A percentile compares a stretch with the other conserved stretches of the same genome.
These are phyloP conservation scores for Pholiota conissans DNA, from an alignment of 768 basidiomycete genomes.

Conservation along the genomic window DNA sequence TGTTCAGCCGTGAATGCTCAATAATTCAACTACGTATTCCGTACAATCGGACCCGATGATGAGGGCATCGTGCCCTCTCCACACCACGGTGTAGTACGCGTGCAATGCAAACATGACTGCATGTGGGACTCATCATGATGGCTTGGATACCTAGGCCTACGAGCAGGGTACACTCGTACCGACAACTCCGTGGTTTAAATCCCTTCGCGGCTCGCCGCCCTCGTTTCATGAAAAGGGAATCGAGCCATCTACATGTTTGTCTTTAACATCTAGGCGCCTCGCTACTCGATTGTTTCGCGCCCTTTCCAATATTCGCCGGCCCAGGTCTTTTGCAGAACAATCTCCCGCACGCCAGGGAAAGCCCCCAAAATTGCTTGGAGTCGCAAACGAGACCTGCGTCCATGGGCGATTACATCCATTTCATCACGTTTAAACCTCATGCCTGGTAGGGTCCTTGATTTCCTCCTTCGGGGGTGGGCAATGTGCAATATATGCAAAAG, in stretches of 20 bases:
- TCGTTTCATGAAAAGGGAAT: background rate
- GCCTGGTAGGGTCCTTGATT: background rate
- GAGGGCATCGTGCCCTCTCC: background rate
- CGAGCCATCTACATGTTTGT: background rate
- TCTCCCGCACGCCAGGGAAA: background rate
- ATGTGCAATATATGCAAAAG: too few relatives aligned
- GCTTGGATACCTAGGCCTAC: background rate
- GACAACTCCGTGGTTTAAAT: too few relatives aligned
- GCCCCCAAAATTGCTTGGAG: too few relatives aligned
- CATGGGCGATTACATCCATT: background rate
- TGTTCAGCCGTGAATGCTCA: slow-evolving; percentile 9
- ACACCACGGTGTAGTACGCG: too few relatives aligned
- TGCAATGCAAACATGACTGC: too few relatives aligned
- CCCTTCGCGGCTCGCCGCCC: background rate
- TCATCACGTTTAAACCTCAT: background rate
- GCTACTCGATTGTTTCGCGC: background rate
- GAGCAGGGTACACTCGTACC: too few relatives aligned
- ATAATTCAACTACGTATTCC: slow-evolving; percentile 16
- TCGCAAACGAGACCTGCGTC: background rate
- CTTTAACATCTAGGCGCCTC: background rate
- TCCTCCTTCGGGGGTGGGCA: too few relatives aligned
- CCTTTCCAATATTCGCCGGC: background rate
- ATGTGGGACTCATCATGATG: background rate
- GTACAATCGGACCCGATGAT: background rate
- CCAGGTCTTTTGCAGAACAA: background rate